These are phyloP conservation scores for Phanerodontia chrysosporium DNA, from an alignment of 768 basidiomycete species.

Conservation along the genomic window DNA sequence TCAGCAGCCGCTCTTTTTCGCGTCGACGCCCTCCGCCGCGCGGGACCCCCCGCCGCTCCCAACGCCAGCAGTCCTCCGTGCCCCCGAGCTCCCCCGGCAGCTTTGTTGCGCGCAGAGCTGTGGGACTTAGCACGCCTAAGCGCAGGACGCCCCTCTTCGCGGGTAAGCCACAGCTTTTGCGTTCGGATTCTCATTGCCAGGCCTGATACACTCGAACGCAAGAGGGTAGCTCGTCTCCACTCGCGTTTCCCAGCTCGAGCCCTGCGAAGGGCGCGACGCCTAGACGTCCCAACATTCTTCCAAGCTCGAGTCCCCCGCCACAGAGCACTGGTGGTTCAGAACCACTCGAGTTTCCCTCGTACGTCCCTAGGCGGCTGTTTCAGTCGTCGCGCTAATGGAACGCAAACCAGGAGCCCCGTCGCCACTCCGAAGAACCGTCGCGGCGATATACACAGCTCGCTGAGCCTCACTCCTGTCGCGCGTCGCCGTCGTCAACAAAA, in stretches of 20 bases:
- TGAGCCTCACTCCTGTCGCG: conserved; percentile 49
- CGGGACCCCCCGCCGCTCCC: conserved; percentile 22
- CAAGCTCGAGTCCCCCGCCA: conserved; percentile 17
- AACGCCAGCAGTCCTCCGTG: conserved; percentile 4
- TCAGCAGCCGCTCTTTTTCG: conserved; percentile 29
- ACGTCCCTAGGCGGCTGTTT: conserved; percentile 21
- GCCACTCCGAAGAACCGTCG: conserved; percentile 70
- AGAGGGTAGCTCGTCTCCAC: conserved; percentile 44
- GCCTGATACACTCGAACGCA: background rate
- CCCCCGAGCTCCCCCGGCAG: conserved; percentile 13
- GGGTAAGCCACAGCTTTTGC: conserved; percentile 16
- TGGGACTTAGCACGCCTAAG: conserved; percentile 25
- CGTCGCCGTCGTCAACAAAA: conserved; percentile 27
- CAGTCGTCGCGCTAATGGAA: background rate
- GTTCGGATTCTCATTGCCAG: background rate
- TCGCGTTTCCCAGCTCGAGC: conserved; percentile 62
- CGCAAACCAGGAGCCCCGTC: conserved; percentile 47
- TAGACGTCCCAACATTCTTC: conserved; percentile 1
- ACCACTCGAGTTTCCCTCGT: conserved; percentile 71
- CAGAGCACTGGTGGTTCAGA: conserved; percentile 41
- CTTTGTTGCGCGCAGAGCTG: conserved; percentile 25
- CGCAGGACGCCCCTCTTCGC: conserved; percentile 24
- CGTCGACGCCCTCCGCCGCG: conserved; percentile 25
- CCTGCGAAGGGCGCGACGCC: conserved; percentile 38
- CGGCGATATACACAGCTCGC: conserved; percentile 88